Conservation (phyloP, 352 stramenopile genomes). For the Phytophthora crassamura region DNA sequence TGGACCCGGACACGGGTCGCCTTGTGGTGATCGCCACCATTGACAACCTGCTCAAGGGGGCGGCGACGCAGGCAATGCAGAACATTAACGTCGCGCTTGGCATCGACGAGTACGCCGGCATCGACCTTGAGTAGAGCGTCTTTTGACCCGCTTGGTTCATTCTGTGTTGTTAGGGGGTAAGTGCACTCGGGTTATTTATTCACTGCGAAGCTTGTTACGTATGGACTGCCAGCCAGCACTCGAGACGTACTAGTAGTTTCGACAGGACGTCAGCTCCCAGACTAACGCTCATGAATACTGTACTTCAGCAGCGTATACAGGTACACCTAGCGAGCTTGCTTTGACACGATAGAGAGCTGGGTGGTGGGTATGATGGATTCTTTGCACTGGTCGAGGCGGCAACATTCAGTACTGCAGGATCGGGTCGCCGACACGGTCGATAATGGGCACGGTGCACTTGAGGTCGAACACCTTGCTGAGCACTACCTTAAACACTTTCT, state of each 20-base stretch:
- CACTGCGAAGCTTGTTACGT: conserved; percentile 4
- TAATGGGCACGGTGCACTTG: conserved; percentile 93
- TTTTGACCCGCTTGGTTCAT: conserved; percentile 17
- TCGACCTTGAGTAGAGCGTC: conserved; percentile 44
- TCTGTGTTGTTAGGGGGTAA: conserved; percentile 1
- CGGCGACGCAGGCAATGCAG: conserved; percentile 93
- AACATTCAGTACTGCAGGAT: conserved; percentile 88
- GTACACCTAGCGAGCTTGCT: background rate
- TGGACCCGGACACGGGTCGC: conserved; percentile 85
- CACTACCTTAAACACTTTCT: conserved; percentile 96
- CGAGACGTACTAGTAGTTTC: background rate
- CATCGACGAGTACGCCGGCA: conserved; percentile 87
- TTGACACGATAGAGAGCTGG: conserved; percentile 13
- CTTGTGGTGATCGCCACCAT: conserved; percentile 91
- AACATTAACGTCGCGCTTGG: conserved; percentile 96
- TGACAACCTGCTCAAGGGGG: conserved; percentile 95
- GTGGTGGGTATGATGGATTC: conserved; percentile 15
- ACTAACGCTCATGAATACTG: background rate
- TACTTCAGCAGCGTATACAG: background rate
- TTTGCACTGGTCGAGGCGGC: conserved; percentile 17
- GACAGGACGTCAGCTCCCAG: background rate
- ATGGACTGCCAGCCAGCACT: conserved; percentile 11
- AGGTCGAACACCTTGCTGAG: conserved; percentile 95
- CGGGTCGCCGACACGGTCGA: conserved; percentile 92
- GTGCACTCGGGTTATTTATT: conserved; percentile 13